phyloP scores from a whole-genome alignment of 441 rosid species.

The Erodium moschatum region DNA sequence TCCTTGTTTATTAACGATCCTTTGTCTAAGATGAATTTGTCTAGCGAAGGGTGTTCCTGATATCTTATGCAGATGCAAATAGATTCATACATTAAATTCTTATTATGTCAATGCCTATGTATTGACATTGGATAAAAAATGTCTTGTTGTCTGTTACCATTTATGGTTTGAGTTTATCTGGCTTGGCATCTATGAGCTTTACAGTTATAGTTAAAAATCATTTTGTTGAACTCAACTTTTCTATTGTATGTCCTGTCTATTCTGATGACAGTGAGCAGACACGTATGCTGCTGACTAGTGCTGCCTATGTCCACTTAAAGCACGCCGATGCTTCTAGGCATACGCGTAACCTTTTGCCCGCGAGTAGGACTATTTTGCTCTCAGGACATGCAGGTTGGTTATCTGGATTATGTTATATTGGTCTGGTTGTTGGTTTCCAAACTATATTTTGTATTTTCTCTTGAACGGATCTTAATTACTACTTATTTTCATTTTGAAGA shows the following conservation, averaged over 20 bases:
- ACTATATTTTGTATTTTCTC: slow-evolving; percentile 28
- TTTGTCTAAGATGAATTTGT: too few species aligned
- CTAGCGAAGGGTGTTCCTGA: too few species aligned
- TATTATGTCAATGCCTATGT: too few species aligned
- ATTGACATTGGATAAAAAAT: too few species aligned
- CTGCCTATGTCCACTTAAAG: slow-evolving; percentile 83
- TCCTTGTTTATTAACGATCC: too few species aligned
- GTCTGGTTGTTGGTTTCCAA: slow-evolving; percentile 10
- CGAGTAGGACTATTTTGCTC: slow-evolving; percentile 4
- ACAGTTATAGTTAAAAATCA: not conserved
- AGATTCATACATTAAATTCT: too few species aligned
- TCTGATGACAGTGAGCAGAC: slow-evolving; percentile 64
- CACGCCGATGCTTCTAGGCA: slow-evolving; percentile 70
- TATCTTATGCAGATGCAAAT: too few species aligned
- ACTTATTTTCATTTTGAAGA: slow-evolving; percentile 8
- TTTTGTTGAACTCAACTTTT: too few species aligned
- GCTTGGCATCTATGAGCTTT: not conserved
- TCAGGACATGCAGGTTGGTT: slow-evolving; percentile 8
- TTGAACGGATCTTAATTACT: not conserved
- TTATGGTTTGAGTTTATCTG: too few species aligned
- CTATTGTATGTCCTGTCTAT: not conserved
- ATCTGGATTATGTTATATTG: not conserved
- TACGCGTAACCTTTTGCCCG: slow-evolving; percentile 4
- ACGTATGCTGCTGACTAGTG: slow-evolving; percentile 62
- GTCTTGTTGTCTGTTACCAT: too few species aligned